Conservation (phyloP, 2,329 filamentous ascomycete species). For the Talaromyces pinophilus region DNA sequence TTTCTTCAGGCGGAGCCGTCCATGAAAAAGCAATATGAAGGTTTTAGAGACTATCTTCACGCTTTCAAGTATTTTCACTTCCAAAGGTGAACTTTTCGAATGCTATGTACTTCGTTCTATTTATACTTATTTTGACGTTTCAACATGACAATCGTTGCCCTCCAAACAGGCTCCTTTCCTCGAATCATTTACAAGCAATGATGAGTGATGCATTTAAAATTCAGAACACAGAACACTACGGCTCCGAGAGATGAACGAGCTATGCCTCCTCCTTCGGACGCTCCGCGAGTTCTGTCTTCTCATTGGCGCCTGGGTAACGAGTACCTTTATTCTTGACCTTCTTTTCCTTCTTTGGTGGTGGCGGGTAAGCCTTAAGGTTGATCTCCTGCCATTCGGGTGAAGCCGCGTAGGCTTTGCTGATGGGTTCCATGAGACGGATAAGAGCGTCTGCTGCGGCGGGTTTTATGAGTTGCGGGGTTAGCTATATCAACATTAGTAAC, state of each 20-base stretch:
- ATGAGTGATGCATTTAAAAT: not conserved
- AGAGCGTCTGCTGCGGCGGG: slow-evolving; percentile 74
- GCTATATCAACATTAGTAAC: slow-evolving; percentile 40
- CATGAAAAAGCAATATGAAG: not conserved
- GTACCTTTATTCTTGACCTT: slow-evolving; percentile 76
- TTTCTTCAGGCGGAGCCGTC: not conserved
- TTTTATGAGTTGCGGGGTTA: slow-evolving; percentile 87
- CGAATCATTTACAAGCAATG: not conserved
- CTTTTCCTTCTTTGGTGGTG: slow-evolving; percentile 69
- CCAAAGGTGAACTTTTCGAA: not conserved
- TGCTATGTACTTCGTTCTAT: slow-evolving; percentile 2
- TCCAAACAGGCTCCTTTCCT: not conserved
- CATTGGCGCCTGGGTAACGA: slow-evolving; percentile 52
- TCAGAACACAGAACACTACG: not conserved
- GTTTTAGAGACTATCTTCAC: not conserved
- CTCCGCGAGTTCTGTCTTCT: not conserved
- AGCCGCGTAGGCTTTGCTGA: slow-evolving; percentile 70
- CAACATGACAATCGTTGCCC: not conserved
- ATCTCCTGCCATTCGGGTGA: slow-evolving; percentile 79
- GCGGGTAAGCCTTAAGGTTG: slow-evolving; percentile 77
- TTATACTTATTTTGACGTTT: not conserved
- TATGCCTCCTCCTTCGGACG: not conserved
- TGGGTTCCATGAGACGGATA: slow-evolving; percentile 72
- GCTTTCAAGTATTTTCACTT: not conserved
- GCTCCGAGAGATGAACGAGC: not conserved